Conservation (phyloP, 495 filamentous ascomycete genomes). For the Talaromyces proteolyticus region DNA sequence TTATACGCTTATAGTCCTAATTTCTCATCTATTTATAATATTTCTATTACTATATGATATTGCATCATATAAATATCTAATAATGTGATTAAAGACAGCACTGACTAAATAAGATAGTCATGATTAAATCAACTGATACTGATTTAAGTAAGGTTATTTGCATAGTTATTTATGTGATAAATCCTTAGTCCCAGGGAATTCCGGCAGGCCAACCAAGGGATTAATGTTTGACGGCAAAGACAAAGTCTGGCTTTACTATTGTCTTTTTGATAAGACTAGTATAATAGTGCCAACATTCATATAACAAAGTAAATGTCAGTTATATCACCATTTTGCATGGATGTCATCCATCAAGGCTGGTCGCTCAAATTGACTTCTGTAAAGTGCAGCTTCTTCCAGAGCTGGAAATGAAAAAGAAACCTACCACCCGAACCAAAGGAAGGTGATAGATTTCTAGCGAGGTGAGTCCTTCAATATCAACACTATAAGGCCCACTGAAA, state of each 20-base stretch:
- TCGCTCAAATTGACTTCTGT: background rate
- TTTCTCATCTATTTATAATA: no score
- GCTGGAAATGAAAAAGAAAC: background rate
- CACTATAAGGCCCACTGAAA: background rate
- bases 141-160: no score
- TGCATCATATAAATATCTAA: no score
- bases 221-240: no score
- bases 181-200: no score
- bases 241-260: background rate
- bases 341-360: background rate
- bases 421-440: background rate
- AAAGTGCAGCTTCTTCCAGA: background rate
- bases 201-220: no score
- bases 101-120: no score
- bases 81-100: no score
- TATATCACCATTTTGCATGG: background rate
- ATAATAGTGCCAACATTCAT: background rate
- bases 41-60: no score
- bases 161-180: no score
- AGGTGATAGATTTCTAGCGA: background rate
- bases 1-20: no score
- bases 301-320: background rate
- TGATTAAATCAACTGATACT: no score
- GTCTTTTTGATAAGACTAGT: background rate
- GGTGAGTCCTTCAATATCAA: background rate